Percentiles rank a stretch among this genome's conserved stretches.
Evolutionary conservation across 2,329 filamentous ascomycete genomes (phyloP).

Genomic region (Colletotrichum sp.): DNA sequence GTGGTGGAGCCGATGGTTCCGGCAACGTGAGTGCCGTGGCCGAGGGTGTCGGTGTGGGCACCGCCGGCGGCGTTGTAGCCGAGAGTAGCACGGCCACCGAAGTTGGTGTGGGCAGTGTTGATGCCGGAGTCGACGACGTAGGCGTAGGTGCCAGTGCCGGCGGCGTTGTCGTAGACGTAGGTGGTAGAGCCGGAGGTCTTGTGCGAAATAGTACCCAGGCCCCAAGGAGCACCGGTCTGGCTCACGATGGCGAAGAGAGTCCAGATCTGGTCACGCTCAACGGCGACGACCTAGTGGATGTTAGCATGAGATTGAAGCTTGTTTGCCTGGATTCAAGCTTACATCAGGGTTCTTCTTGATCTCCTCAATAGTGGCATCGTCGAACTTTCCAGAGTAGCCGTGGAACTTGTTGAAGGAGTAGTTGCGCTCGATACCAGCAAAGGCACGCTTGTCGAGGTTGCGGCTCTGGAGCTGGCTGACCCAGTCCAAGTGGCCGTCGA

Average conservation of each 20-base stretch:
- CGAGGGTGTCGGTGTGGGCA: constrained; percentile 39
- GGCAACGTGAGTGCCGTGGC: constrained; percentile 54
- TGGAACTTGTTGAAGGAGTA: constrained; percentile 36
- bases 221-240: constrained; percentile 45
- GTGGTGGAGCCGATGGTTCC: constrained; percentile 49
- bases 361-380: constrained; percentile 42
- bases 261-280: constrained; percentile 35
- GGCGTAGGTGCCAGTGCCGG: constrained; percentile 46
- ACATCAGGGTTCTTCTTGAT: constrained; percentile 45
- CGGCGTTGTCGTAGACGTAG: constrained; percentile 46
- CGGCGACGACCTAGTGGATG: constrained; percentile 32
- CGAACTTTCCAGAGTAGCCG: constrained; percentile 49
- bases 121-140: constrained; percentile 65
- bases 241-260: constrained; percentile 29
- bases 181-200: constrained; percentile 33
- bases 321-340: constrained; percentile 17
- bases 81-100: constrained; percentile 45
- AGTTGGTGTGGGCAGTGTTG: constrained; percentile 48
- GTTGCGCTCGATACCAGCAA: constrained; percentile 13
- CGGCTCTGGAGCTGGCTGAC: constrained; percentile 35
- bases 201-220: constrained; percentile 50
- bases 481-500: constrained; percentile 32
- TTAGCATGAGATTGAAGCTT: background rate
- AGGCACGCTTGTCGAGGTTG: constrained; percentile 34
- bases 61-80: constrained; percentile 41